Evolutionary conservation across 805 yeast genomes (phyloP), one percentile per base, ranked within the genome.

Genomic region (Nakazawaea laoshanensis): DNA sequence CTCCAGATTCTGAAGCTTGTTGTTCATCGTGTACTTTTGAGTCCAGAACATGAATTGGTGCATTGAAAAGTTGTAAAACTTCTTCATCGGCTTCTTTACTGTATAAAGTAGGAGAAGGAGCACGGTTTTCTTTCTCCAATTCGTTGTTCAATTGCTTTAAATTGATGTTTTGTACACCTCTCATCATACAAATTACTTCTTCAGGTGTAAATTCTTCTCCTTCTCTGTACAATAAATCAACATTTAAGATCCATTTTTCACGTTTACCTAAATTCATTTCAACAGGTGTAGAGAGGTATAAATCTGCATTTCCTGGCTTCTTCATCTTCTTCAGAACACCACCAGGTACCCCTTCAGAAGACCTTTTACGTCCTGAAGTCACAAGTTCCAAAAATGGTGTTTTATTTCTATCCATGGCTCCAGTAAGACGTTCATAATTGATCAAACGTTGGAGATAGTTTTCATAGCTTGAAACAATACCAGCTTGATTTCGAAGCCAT

Each of bases 41-140:
- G 8, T 15, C 22, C 7, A 20, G 9, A n/a, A 24, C 12, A 24
- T 18, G 19, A 3, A 64, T 54, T 1, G 73, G 72, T 30, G 68
- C 73, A 46, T 79, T 83, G 50, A 85, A 82, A 86, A 86, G 82
- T 11, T 72, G 67, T 40, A 70, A 61, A 0, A 86, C 77, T 43
- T 85, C 95, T 35, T 74, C 70, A 36, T 75, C 69, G 2, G 95
- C 89, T 45, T 76, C 74, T 32, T 75, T 74, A 1, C 95, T 80
- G 48, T 69, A 79, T 47, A 78, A 57, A 0, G 96, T 87, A 42
- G 81, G 67, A 0, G 95, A 86, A 1, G 94, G 94, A 0, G 94
- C 80, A 10, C 63, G 59, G 3, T 74, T 68, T 19, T n/a, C 23
- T 6, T 13, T 8, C 6, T 20, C 22, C 21, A 8, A 27, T 31